A percentile compares a stretch with the other conserved stretches of the same genome.
Evolutionary conservation across 208 protist species (phyloP).

Genomic region (Acanthamoeba healyi): DNA sequence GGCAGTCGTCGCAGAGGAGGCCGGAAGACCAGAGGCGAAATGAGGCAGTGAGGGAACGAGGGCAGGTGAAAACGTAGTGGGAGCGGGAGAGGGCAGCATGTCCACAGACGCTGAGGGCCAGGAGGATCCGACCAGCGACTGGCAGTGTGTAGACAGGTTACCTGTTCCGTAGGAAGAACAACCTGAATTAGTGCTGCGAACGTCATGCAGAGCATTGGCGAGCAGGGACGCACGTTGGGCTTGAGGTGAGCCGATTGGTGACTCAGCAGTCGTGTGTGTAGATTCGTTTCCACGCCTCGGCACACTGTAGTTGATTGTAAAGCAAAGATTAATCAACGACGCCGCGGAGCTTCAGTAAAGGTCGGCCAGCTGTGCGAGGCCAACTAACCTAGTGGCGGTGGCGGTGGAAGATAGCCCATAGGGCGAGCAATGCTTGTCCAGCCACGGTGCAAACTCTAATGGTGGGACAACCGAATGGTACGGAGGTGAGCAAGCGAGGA

Average conservation of each 20-base stretch:
- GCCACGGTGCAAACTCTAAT: constrained; percentile 53
- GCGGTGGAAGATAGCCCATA: neutral
- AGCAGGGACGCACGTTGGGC: neutral
- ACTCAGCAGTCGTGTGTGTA: constrained; percentile 30
- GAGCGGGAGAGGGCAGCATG: neutral
- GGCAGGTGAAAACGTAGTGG: neutral
- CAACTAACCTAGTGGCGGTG: neutral
- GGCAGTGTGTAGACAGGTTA: neutral
- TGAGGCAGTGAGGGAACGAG: neutral
- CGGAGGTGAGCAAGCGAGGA: too few relatives aligned
- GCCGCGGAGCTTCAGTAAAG: too few relatives aligned
- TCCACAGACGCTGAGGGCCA: neutral
- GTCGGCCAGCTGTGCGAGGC: neutral
- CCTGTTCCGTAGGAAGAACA: neutral
- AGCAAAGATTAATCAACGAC: neutral
- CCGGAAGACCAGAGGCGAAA: neutral
- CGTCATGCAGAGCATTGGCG: neutral
- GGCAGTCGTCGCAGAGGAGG: neutral
- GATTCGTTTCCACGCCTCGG: constrained; percentile 50
- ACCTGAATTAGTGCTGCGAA: too few relatives aligned
- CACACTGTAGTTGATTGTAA: neutral
- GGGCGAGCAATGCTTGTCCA: constrained; percentile 20
- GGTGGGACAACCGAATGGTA: too few relatives aligned
- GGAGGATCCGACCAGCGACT: neutral
- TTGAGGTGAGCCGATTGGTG: constrained; percentile 33